Evolutionary conservation across 768 basidiomycete genomes (phyloP), one percentile per base, ranked within the genome.

Genomic region (Hypsizygus marmoreus): DNA sequence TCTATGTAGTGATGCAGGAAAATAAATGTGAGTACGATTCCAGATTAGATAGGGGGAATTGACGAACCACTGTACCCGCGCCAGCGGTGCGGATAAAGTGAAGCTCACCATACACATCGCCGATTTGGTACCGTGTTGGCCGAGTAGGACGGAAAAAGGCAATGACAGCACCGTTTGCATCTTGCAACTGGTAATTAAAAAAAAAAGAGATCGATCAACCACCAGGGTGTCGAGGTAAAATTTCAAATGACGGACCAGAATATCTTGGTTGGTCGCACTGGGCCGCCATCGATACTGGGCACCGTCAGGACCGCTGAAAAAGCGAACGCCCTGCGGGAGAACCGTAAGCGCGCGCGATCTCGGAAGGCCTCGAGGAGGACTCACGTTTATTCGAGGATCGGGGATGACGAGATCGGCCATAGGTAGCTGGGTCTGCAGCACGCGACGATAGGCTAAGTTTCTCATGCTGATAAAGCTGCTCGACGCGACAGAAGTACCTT

Each of bases 81-180:
- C 91, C 90, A 45, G 86, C 88, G 40, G 71, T 76, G 60, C 86
- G 84, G 64, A 88, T 72, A 65, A 91, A 90, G 61, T 91, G 88
- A 53, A 93, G 75, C 61, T 93, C 90, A 51, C 88, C 87, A 63
- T 84, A 86, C 26, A 91, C 90, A 61, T 92, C 90, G 51, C 90
- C 90, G 54, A 91, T 79, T 63, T 87, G 86, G 73, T 88, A 91
- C 55, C 86, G 84, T 45, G 84, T 86, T 49, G 81, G 81, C 58
- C 84, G 80, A 49, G 82, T 86, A 43, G 84, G 86, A 40, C 83
- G 85, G 75, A 86, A 89, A 67, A 88, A 84, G 28, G 90, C 90
- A 55, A 93, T 84, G 47, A 84, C 74, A 51, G 74, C 78, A 53
- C 79, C 81, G 55, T 75, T 77, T 35, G 77, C 70, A 65, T 92